phyloP scores from a whole-genome alignment of 1,139 yeast species.

The Candida gigantensis region DNA sequence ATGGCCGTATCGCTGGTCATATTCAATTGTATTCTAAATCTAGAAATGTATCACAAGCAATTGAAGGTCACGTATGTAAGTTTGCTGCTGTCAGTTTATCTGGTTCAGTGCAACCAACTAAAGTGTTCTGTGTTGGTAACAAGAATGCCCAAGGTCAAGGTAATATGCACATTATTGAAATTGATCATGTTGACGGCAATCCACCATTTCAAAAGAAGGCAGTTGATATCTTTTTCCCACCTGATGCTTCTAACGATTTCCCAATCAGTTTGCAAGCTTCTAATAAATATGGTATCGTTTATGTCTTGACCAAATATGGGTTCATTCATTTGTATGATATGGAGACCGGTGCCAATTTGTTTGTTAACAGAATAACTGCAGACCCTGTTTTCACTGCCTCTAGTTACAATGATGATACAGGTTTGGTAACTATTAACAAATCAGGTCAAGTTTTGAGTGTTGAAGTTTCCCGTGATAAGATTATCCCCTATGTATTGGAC shows the following conservation, averaged over 20 bases:
- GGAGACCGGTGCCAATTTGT: conserved; percentile 89
- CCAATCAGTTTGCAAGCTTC: conserved; percentile 93
- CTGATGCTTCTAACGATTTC: conserved; percentile 95
- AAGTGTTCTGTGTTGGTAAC: conserved; percentile 88
- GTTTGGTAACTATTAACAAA: conserved; percentile 91
- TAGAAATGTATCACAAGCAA: conserved; percentile 92
- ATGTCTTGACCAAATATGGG: conserved; percentile 91
- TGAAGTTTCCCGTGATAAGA: conserved; percentile 79
- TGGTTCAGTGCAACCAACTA: conserved; percentile 76
- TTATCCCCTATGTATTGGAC: conserved; percentile 86
- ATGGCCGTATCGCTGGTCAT: conserved; percentile 94
- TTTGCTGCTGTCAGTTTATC: conserved; percentile 77
- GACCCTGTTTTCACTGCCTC: conserved; percentile 95
- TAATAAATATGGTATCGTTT: conserved; percentile 80
- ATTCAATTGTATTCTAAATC: conserved; percentile 88
- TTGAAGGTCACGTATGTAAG: conserved; percentile 95
- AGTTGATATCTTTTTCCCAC: conserved; percentile 94
- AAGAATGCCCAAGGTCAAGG: conserved; percentile 85
- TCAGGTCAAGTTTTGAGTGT: conserved; percentile 95
- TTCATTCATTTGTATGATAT: conserved; percentile 94
- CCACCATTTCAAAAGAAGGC: conserved; percentile 89
- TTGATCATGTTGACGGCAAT: conserved; percentile 86
- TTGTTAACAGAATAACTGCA: conserved; percentile 94
- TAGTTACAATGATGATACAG: conserved; percentile 68
- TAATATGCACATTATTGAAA: conserved; percentile 89